Base-by-base conservation (phyloP, 139 green algal species). In the Tetraselmis striata region DNA sequence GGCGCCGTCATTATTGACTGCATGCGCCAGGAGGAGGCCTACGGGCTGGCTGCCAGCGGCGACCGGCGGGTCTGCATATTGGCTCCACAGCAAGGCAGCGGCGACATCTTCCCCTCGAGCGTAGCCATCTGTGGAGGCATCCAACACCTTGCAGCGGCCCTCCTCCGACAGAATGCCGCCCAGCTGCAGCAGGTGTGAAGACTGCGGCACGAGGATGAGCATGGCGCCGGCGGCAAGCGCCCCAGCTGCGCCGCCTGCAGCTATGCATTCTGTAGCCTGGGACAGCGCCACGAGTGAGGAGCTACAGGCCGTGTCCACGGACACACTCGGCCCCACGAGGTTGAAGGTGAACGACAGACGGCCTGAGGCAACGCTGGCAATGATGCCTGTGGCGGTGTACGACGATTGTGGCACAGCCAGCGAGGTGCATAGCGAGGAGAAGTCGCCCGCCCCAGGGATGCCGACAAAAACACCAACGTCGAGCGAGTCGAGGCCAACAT, bases 41-140 rank as follows among this genome's bases (percentile, higher is more conserved):
- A n/a, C n/a, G n/a, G n/a, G n/a, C n/a, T 67, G 18, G 45, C 45
- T 18, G 45, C 45, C 5, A 25, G 45, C 45, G 5, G 45, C 5
- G 18, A 18, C 18, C 5, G 11, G 11, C 45, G 45, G 11, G 5
- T 67, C 18, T 67, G 45, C 45, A 67, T 18, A 18, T 67, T 67
- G 45, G 11, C 11, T 25, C 45, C 45, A n/a, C 1, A 88, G 81
- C 30, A 86, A 29, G 1, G 90, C 31, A 0, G 81, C 88, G 0
- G 89, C 87, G 0, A 89, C 87, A 0, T 89, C 80, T 59, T 97
- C 93, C 2, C 89, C 91, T 0, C 94, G 84, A 0, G 93, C 92
- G 83, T 98, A 98, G 28, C 94, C 94, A 77, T 95, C 90, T 1
- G 93, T 93, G 1, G 80, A 83, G 1, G 87, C 89, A 79, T 96